Evolutionary conservation across 192 early-diverging fungal genomes (phyloP), one percentile per base, ranked within the genome.

Genomic region (Coemansia sp.): DNA sequence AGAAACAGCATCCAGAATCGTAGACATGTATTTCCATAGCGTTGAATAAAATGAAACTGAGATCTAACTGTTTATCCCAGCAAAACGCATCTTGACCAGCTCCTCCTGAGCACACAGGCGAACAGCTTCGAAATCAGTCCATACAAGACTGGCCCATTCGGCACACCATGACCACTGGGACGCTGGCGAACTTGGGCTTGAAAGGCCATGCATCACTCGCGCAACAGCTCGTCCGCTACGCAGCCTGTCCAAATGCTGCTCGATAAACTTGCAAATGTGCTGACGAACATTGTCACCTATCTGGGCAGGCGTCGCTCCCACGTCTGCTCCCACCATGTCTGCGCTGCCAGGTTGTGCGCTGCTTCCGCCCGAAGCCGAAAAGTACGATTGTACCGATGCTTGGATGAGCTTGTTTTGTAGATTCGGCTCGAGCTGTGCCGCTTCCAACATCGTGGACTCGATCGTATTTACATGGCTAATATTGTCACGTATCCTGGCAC

Each of bases 131-230:
- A 77, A 77, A 29, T 77, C 74, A 11, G 56, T 54, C 34, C 33
- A 45, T 15, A 68, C 65, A 25, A 77, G 65, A 59, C 75, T 68
- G 13, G 57, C 69, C 75, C 75, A 77, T 54, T 77, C 75, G 22
- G 65, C 23, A 40, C 75, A 72, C 75, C 75, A 78, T 54, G 60
- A 52, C 75, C 75, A 78, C 48, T 72, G 65, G 15, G 75, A 71
- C 29, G 69, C 56, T 17, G 65, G 56, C 45, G 57, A 68, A 30
- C 52, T 66, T 4, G 79, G 73, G 10, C 74, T 65, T 6, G 69
- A 62, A 2, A 81, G 72, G 6, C 73, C 79, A 59, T 81, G 79
- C 37, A 76, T 59, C 13, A 81, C 34, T 22, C 70, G 68, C 4
- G 79, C 79, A 30, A 81, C 63, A 0, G 73, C 69, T 28, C 73